phyloP scores from a whole-genome alignment of 768 basidiomycete species.

The Mycena floridula region DNA sequence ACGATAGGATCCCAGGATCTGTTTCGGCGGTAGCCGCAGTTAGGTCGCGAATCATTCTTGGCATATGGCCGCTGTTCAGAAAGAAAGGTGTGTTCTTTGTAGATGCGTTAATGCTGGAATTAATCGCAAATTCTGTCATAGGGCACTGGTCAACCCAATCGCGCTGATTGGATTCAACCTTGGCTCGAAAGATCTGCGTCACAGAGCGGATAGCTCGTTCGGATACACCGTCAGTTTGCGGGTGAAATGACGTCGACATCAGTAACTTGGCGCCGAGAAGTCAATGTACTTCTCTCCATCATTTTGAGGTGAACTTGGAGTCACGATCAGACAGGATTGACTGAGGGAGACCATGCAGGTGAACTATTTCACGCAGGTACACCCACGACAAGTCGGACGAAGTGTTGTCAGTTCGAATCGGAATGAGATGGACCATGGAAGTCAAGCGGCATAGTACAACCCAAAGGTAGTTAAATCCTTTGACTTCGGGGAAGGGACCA shows the following conservation, averaged over 20 bases:
- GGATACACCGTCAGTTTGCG: conserved; percentile 23
- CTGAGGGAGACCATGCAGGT: conserved; percentile 13
- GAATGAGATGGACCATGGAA: conserved; percentile 13
- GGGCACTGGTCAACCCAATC: conserved; percentile 12
- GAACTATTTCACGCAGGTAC: conserved; percentile 10
- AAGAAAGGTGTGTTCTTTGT: conserved; percentile 10
- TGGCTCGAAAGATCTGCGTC: conserved; percentile 8
- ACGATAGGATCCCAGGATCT: background rate
- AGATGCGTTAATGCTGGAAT: conserved; percentile 8
- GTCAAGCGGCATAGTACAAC: conserved; percentile 14
- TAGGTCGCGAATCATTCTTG: background rate
- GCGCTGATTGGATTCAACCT: conserved; percentile 8
- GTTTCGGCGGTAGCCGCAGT: background rate
- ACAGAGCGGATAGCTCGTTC: conserved; percentile 11
- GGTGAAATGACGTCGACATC: conserved; percentile 23
- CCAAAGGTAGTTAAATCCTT: conserved; percentile 14
- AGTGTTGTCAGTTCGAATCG: conserved; percentile 1
- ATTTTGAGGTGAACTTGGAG: conserved; percentile 19
- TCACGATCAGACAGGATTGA: conserved; percentile 19
- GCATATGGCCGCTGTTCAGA: background rate
- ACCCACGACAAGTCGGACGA: conserved; percentile 8
- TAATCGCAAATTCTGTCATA: conserved; percentile 15
- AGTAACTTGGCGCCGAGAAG: conserved; percentile 13
- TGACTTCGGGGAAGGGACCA: conserved; percentile 14
- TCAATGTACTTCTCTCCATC: conserved; percentile 19